Base-by-base conservation (phyloP, 768 basidiomycete genomes). In the Hemileccinum rubropunctum region DNA sequence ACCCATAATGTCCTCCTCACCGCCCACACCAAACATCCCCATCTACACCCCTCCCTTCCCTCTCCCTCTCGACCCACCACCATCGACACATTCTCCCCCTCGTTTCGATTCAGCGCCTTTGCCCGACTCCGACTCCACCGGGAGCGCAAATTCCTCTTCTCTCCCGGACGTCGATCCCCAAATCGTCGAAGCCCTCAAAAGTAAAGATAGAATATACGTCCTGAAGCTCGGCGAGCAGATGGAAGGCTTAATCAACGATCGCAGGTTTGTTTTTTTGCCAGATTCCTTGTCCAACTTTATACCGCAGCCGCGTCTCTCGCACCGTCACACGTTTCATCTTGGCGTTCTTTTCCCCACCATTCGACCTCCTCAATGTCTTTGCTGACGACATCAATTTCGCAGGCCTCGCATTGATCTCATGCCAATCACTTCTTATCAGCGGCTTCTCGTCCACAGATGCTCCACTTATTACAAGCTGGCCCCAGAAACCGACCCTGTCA, bases 191-290 rank as follows among this genome's bases (percentile, higher is more conserved):
- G 91, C 91, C 18, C 85, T 93, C 56, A 82, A 76, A 69, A 85
- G 84, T 77, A 93, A 93, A 73, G 91, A 93, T 69, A 79, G 91
- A 63, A 76, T 93, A 54, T 93, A 84, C 67, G 89, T 93, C 41
- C 73, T 93, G 60, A 91, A 88, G 74, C 78, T 93, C n/a, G 91
- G 88, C 51, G 91, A 93, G 72, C 76, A 74, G 57, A 88, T 93
- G 81, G 91, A 93, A 71, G 69, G 72, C 44, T 76, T 93, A 63
- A 88, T 93, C 61, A 78, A 70, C 52, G 89, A 91, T 65, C 80
- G 77, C 60, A 82, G 79, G 89, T 87, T 54, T 50, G 84, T 77
- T 21, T 46, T 51, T 43, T 33, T 12, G 7, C 21, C 9, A 2
- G 9, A 21, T 34, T 23, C 18, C 8, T 28, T 28, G 23, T 37